Percentiles rank a stretch among this genome's conserved stretches.
Conservation (phyloP, 2,329 filamentous ascomycete species). For the Fusarium sp. region DNA sequence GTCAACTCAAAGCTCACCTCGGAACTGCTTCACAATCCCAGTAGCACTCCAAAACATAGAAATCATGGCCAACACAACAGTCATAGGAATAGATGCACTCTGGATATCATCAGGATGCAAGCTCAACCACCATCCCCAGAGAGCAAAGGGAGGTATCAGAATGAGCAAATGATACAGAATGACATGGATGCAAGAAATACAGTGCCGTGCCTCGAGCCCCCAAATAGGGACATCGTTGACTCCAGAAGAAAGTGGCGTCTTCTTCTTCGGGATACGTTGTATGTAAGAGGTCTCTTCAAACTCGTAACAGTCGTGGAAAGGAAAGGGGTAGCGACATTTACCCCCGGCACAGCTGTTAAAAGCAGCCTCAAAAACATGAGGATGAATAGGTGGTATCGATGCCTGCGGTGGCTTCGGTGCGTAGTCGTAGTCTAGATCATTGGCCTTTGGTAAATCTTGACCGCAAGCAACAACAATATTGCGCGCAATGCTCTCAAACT, state of each 20-base stretch:
- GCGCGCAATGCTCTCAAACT: slow-evolving; percentile 12
- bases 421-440: slow-evolving; percentile 10
- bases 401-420: slow-evolving; percentile 18
- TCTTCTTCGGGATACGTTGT: slow-evolving; percentile 21
- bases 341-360: slow-evolving; percentile 12
- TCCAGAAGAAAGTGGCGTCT: slow-evolving; percentile 2
- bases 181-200: slow-evolving; percentile 15
- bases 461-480: slow-evolving; percentile 18
- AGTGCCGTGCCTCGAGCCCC: slow-evolving; percentile 16
- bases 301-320: slow-evolving; percentile 19
- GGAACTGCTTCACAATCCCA: slow-evolving; percentile 24
- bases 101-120: slow-evolving; percentile 16
- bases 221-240: background rate
- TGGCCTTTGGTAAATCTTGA: slow-evolving; percentile 6
- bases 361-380: slow-evolving; percentile 19
- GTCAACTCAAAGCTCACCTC: slow-evolving; percentile 8
- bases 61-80: slow-evolving; percentile 15
- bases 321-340: background rate
- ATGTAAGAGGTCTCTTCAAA: slow-evolving; percentile 17
- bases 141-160: slow-evolving; percentile 5
- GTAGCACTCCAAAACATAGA: slow-evolving; percentile 28
- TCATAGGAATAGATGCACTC: slow-evolving; percentile 21
- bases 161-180: slow-evolving; percentile 18
- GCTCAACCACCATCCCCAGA: slow-evolving; percentile 13
- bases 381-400: slow-evolving; percentile 9